These are phyloP conservation scores for Meredithiella fracta DNA, from an alignment of 2,329 filamentous ascomycete genomes.

Conservation along the genomic window DNA sequence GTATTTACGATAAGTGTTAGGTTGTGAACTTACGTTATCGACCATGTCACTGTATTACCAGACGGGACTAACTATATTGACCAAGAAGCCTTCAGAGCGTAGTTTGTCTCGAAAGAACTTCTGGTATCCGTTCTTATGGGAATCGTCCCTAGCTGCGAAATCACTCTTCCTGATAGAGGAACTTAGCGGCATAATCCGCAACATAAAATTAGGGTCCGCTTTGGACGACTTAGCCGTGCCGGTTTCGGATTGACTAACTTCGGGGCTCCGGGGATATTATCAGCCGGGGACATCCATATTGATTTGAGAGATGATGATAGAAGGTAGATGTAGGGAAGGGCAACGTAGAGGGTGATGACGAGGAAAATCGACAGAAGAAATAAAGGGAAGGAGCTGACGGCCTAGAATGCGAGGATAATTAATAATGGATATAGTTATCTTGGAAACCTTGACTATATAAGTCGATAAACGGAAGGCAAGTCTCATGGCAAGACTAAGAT, in stretches of 20 bases:
- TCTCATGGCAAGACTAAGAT: too few species aligned
- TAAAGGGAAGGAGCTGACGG: too few species aligned
- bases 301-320: too few species aligned
- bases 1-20: neutral
- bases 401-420: too few species aligned
- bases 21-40: conserved; percentile 10
- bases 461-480: too few species aligned
- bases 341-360: too few species aligned
- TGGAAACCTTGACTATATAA: too few species aligned
- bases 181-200: conserved; percentile 23
- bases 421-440: too few species aligned
- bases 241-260: neutral
- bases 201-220: conserved; percentile 9
- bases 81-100: conserved; percentile 18
- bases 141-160: conserved; percentile 7
- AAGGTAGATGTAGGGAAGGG: too few species aligned
- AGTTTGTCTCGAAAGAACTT: conserved; percentile 20
- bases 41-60: conserved; percentile 24
- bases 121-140: conserved; percentile 23
- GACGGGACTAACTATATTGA: conserved; percentile 27
- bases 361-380: too few species aligned
- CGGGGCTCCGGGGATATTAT: neutral
- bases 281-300: neutral
- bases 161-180: conserved; percentile 23
- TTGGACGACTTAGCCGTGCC: neutral